Base-by-base conservation (phyloP, 352 stramenopile species). In the Blastocystis sp. region DNA sequence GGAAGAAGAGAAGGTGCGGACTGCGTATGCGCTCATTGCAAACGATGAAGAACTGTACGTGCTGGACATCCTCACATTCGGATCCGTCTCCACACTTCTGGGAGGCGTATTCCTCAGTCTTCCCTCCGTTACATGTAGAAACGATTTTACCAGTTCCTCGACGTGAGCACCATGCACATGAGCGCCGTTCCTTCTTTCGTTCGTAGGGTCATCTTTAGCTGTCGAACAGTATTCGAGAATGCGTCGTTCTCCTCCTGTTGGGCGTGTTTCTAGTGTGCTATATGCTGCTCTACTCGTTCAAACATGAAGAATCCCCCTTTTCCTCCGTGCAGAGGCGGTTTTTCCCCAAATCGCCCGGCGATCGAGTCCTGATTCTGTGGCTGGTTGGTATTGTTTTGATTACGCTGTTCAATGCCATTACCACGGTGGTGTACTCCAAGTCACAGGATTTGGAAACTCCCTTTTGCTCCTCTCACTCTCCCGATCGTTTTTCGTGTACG, bases 251-350 rank as follows among this genome's bases (percentile, higher is more conserved):
- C 1, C 12, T 85, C 50, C 0, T 67, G 13, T 29, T 85, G 9
- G 13, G 9, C 21, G 50, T 69, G 9, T 61, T 59, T 24, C 13
- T 9, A 19, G 29, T 69, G 37, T 85, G 50, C 60, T 85, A 70
- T 69, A 12, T 85, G 55, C 29, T 41, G 16, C 4, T 69, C 2
- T 85, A 69, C 50, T n/a, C 31, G 19, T 3, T 59, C 24, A 37
- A 51, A 45, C 74, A 69, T 63, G 31, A 55, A 12, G 74, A 85
- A 69, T 85, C 74, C 4, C 74, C 55, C n/a, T 85, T 85, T 37
- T 37, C 50, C n/a, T 85, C 74, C 6, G 31, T 66, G 10, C 4
- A 29, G 19, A 37, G n/a, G 6, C 59, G 55, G 3, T n/a, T 85
- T 16, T 33, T 59, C 31, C 45, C 74, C 21, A 66, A 67, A 55